A percentile compares a stretch with the other conserved stretches of the same genome.
Conservation (phyloP, 768 basidiomycete genomes). For the Fistulinella prunicolor region DNA sequence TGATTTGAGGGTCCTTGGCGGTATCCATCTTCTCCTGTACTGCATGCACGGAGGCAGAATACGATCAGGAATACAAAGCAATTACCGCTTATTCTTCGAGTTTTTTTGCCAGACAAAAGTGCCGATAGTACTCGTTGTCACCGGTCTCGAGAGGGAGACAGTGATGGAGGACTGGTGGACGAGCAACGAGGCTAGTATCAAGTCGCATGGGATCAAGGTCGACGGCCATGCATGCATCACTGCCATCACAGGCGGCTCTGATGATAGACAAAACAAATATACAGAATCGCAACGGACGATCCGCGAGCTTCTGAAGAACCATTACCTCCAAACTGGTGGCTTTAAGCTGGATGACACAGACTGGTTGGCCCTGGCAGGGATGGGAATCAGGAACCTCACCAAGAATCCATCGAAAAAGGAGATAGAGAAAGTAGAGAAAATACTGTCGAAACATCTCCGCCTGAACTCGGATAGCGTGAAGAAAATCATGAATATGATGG, state of each 20-base stretch:
- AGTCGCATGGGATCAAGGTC: constrained; percentile 8
- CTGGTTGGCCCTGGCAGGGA: neutral
- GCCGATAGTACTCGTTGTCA: constrained; percentile 35
- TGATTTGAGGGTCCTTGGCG: constrained; percentile 20
- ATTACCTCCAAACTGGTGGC: neutral
- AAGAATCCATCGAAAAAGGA: neutral
- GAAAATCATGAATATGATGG: constrained; percentile 1
- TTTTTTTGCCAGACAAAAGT: constrained; percentile 35
- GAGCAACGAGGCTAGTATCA: neutral
- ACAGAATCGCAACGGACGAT: constrained; percentile 13
- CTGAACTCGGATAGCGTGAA: neutral
- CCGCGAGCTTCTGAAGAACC: constrained; percentile 3
- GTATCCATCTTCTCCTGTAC: constrained; percentile 38
- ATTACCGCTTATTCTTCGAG: constrained; percentile 36
- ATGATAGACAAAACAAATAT: constrained; percentile 4
- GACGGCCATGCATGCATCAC: constrained; percentile 24
- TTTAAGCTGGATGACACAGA: neutral
- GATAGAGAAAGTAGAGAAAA: neutral
- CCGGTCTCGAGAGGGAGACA: constrained; percentile 21
- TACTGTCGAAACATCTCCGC: neutral
- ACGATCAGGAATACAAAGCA: constrained; percentile 27
- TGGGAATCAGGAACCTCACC: neutral
- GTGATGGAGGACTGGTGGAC: constrained; percentile 1
- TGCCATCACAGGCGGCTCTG: neutral
- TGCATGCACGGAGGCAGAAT: constrained; percentile 34